Percentiles rank a stretch among this genome's conserved stretches.
Conservation (phyloP, 2,329 filamentous ascomycete species). For the Capronia coronata region DNA sequence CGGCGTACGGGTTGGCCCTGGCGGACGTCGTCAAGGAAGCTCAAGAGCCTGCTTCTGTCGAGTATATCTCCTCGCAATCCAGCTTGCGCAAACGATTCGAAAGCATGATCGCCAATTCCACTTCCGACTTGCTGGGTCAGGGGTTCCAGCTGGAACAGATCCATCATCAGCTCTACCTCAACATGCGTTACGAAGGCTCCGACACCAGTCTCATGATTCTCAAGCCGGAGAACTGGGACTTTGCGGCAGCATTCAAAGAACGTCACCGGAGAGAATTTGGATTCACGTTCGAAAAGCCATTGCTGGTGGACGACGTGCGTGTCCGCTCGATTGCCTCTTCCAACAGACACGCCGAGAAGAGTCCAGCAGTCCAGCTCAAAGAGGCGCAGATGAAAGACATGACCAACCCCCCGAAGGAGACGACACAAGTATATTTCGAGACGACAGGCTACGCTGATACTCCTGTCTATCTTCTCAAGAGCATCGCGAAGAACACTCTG, state of each 20-base stretch:
- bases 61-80: constrained; percentile 28
- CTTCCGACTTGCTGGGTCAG: constrained; percentile 38
- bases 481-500: constrained; percentile 33
- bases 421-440: constrained; percentile 34
- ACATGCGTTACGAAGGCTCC: constrained; percentile 47
- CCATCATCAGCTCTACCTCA: constrained; percentile 42
- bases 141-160: constrained; percentile 40
- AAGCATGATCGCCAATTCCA: constrained; percentile 60
- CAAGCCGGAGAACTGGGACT: constrained; percentile 66
- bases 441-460: constrained; percentile 32
- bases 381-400: constrained; percentile 2
- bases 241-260: constrained; percentile 72
- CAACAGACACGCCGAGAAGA: constrained; percentile 56
- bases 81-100: constrained; percentile 64
- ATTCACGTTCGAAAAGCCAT: constrained; percentile 77
- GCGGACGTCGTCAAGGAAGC: constrained; percentile 32
- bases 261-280: constrained; percentile 90
- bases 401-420: neutral
- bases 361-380: constrained; percentile 51
- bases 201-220: constrained; percentile 47
- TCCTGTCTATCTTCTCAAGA: constrained; percentile 34
- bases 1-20: constrained; percentile 42
- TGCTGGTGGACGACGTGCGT: constrained; percentile 83
- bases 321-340: constrained; percentile 64
- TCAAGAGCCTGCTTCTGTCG: constrained; percentile 14